Percentiles rank a stretch among this genome's conserved stretches.
Conservation (phyloP, 2,329 filamentous ascomycete genomes). For the Colletotrichum cereale region DNA sequence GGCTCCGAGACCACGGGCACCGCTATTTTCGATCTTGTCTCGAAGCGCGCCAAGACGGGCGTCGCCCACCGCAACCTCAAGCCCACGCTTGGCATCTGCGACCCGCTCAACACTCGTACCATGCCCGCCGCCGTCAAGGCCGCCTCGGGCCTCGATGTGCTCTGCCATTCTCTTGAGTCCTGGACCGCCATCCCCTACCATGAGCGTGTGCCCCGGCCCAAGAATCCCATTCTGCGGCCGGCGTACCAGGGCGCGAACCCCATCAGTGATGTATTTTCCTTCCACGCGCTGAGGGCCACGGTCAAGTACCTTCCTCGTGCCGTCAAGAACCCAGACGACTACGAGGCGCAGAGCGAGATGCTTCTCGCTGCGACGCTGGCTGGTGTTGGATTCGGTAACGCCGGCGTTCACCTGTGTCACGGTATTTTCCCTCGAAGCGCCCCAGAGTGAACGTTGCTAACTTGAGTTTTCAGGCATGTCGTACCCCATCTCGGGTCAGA, state of each 20-base stretch:
- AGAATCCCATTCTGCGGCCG: constrained; percentile 90
- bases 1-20: constrained; percentile 97
- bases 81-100: constrained; percentile 89
- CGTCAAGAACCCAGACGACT: constrained; percentile 88
- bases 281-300: constrained; percentile 84
- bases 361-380: constrained; percentile 93
- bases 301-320: constrained; percentile 94
- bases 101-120: constrained; percentile 90
- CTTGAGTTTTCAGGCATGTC: constrained; percentile 78
- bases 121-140: constrained; percentile 97
- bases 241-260: constrained; percentile 98
- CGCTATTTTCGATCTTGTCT: constrained; percentile 95
- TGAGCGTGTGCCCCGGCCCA: constrained; percentile 84
- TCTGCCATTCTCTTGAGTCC: constrained; percentile 94
- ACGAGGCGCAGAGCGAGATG: constrained; percentile 96
- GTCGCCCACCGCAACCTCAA: constrained; percentile 96
- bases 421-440: constrained; percentile 54
- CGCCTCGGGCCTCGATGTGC: constrained; percentile 90
- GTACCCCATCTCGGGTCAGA: constrained; percentile 96
- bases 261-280: constrained; percentile 96
- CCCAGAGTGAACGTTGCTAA: constrained; percentile 2
- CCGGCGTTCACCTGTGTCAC: constrained; percentile 86
- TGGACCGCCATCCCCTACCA: constrained; percentile 98
- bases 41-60: constrained; percentile 92
- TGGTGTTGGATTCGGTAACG: constrained; percentile 97